Conservation (phyloP, 2,329 filamentous ascomycete species). For the Penicillium vulpinum region DNA sequence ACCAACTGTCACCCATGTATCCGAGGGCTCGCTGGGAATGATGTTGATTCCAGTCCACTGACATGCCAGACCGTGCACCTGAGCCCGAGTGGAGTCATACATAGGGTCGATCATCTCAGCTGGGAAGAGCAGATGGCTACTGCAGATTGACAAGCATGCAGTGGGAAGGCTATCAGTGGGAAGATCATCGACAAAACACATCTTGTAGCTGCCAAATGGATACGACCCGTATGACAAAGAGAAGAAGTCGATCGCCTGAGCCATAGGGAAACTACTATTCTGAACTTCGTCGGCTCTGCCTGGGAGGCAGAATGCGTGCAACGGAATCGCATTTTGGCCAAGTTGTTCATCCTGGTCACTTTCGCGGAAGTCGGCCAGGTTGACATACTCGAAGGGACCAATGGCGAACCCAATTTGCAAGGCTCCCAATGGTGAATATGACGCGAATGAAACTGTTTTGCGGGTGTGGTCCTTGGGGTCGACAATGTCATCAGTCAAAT, state of each 20-base stretch:
- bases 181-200: constrained; percentile 93
- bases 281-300: constrained; percentile 76
- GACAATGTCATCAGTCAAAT: constrained; percentile 77
- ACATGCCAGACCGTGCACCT: constrained; percentile 81
- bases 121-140: constrained; percentile 79
- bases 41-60: constrained; percentile 97
- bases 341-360: constrained; percentile 91
- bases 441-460: constrained; percentile 84
- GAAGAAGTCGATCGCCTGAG: constrained; percentile 85
- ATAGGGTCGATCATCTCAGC: constrained; percentile 83
- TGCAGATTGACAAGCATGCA: constrained; percentile 84
- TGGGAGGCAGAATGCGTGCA: constrained; percentile 89
- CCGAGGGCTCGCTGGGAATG: constrained; percentile 74
- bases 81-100: constrained; percentile 73
- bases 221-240: constrained; percentile 86
- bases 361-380: constrained; percentile 83
- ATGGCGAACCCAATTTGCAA: constrained; percentile 92
- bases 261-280: constrained; percentile 82
- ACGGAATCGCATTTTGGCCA: constrained; percentile 80
- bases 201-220: constrained; percentile 86
- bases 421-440: constrained; percentile 72
- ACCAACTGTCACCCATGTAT: constrained; percentile 87
- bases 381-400: constrained; percentile 91
- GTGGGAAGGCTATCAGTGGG: constrained; percentile 71
- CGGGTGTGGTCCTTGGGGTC: constrained; percentile 75